These are phyloP conservation scores for Lablab purpureus DNA, from an alignment of 306 rosid species.

Conservation along the genomic window DNA sequence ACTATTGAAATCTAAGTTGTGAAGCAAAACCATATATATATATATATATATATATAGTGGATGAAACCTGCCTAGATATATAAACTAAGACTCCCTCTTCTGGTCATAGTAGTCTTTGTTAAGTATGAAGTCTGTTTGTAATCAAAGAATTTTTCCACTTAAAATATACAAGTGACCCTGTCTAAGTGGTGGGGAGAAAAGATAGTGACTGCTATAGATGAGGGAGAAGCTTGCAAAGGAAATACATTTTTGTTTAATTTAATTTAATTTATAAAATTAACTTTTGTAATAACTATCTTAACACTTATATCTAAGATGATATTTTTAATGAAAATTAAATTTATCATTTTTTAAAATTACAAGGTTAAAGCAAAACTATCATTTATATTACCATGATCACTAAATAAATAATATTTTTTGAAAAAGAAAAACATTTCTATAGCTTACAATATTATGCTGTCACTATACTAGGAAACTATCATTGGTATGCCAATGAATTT, in stretches of 20 bases:
- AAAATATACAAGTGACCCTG: neutral
- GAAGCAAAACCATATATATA: neutral
- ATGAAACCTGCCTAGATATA: neutral
- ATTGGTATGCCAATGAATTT: no score
- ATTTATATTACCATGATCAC: no score
- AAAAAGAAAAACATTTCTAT: no score
- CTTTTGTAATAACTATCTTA: no score
- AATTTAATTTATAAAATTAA: neutral
- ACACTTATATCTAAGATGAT: no score
- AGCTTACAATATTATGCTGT: no score
- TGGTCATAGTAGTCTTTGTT: neutral
- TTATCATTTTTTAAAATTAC: neutral
- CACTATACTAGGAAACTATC: no score
- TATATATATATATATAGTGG: neutral
- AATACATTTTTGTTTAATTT: neutral
- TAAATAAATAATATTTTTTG: no score
- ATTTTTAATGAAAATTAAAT: no score
- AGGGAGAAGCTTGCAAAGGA: neutral
- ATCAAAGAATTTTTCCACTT: conserved; percentile 20
- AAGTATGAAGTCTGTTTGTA: conserved; percentile 19
- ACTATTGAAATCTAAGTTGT: neutral
- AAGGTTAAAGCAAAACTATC: neutral
- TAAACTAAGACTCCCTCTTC: neutral
- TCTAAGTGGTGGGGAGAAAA: conserved; percentile 1
- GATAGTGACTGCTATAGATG: neutral